These are phyloP conservation scores for Xylaria sp. DNA, from an alignment of 495 filamentous ascomycete species.

Conservation along the genomic window DNA sequence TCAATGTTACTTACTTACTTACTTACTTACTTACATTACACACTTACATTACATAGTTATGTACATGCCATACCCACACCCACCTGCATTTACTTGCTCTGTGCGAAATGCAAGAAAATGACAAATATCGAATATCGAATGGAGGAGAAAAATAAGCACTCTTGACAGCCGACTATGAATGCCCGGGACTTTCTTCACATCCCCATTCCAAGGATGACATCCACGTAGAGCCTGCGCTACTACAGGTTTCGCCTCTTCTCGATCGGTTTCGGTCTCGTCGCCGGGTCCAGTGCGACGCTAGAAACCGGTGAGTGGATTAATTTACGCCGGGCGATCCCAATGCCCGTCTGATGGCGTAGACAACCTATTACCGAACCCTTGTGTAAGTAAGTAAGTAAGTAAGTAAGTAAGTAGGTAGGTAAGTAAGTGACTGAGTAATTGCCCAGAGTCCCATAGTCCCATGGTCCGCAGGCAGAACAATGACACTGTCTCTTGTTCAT, in stretches of 20 bases:
- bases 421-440: too few species aligned
- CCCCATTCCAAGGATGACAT: not conserved
- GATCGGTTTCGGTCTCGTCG: constrained; percentile 20
- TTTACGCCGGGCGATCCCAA: constrained; percentile 24
- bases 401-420: too few species aligned
- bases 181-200: constrained; percentile 15
- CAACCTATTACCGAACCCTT: not conserved
- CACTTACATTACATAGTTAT: too few species aligned
- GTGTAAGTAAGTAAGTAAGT: not conserved
- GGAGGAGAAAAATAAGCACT: constrained; percentile 1
- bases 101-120: constrained; percentile 12
- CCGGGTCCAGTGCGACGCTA: constrained; percentile 14
- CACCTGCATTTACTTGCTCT: not conserved
- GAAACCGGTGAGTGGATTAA: constrained; percentile 17
- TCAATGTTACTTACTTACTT: too few species aligned
- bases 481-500: not conserved
- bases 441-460: not conserved
- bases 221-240: not conserved
- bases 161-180: not conserved
- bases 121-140: constrained; percentile 17
- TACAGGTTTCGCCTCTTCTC: constrained; percentile 1
- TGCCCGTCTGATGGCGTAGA: constrained; percentile 27
- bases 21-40: too few species aligned
- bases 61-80: not conserved
- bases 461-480: not conserved